Base-by-base conservation (phyloP, 768 basidiomycete genomes). In the Cantharellus cinnabarinus region DNA sequence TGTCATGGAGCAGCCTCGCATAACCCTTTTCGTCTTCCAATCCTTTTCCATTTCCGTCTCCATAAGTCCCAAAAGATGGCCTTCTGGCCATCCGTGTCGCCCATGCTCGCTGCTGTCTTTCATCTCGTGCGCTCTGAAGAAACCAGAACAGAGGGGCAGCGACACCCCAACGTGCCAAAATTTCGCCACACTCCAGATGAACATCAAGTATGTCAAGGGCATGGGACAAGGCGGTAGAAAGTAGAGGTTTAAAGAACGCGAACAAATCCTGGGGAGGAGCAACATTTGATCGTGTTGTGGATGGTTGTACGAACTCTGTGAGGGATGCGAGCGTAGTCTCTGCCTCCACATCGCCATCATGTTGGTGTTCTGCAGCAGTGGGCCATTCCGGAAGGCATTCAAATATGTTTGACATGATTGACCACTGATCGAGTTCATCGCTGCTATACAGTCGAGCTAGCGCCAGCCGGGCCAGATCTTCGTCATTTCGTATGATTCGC, bases 361-460 rank as follows among this genome's bases (percentile, higher is more conserved):
- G 78, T 57, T 75, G 77, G n/a, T 75, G 75, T 48, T 68, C 68
- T 2, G 73, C 62, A 4, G 70, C 62, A 50, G 81, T 72, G 59
- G 81, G 82, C 89, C 93, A 95, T 2, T 83, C 94, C 0, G 94
- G 94, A 40, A 98, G 75, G 67, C 93, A 99, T 67, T 99, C 94
- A 68, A 99, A 97, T 56, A 99, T 87, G 40, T 75, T 73, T 63
- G 84, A 88, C 91, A 95, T 97, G 3, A 74, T 81, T 0, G 79
- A 66, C 89, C 88, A 94, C 63, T 82, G 76, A 60, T 79, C 74
- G 41, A 82, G 70, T 59, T 77, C 77, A 61, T 80, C 76, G 64
- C 79, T 85, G 10, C 90, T 90, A 62, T 99, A 99, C 34, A 97
- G 70, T 65, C 83, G 84, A 4, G 91, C 84, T 7, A 98, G 79